Evolutionary conservation across 2,329 filamentous ascomycete genomes (phyloP).

Genomic region (Pseudogymnoascus pannorum): DNA sequence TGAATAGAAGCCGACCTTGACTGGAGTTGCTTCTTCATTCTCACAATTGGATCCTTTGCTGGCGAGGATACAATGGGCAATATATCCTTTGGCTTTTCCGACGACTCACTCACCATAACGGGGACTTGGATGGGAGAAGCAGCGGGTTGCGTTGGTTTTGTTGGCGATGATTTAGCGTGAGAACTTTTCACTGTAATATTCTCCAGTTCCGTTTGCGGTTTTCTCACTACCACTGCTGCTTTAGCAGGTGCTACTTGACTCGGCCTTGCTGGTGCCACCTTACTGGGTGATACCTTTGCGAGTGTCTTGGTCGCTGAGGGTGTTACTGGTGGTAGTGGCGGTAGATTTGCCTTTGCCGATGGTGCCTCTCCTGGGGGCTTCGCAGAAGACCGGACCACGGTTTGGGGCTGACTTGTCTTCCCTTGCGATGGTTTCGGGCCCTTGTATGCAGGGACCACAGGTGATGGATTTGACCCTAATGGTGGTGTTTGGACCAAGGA

Average conservation of each 20-base stretch:
- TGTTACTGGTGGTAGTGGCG: neutral
- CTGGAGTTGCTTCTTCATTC: neutral
- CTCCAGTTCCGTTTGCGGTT: neutral
- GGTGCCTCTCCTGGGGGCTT: no score
- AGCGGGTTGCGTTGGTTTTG: neutral
- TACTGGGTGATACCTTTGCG: neutral
- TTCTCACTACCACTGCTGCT: neutral
- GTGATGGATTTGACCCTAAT: neutral
- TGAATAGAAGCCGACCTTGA: neutral
- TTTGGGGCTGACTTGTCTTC: neutral
- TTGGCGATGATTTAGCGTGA: neutral
- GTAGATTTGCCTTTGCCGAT: neutral
- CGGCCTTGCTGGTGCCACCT: neutral
- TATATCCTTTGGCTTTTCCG: neutral
- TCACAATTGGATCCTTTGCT: neutral
- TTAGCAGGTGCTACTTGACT: neutral
- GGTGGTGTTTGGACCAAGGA: neutral
- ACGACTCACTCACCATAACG: neutral
- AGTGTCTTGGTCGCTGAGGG: neutral
- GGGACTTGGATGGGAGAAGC: neutral
- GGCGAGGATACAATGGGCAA: neutral
- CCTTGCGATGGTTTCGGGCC: neutral
- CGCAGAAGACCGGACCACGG: neutral
- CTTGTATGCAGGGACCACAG: neutral
- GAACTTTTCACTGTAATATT: neutral